Base-by-base conservation (phyloP, 108 stramenopile genomes). In the Cyclotella kingstonii region DNA sequence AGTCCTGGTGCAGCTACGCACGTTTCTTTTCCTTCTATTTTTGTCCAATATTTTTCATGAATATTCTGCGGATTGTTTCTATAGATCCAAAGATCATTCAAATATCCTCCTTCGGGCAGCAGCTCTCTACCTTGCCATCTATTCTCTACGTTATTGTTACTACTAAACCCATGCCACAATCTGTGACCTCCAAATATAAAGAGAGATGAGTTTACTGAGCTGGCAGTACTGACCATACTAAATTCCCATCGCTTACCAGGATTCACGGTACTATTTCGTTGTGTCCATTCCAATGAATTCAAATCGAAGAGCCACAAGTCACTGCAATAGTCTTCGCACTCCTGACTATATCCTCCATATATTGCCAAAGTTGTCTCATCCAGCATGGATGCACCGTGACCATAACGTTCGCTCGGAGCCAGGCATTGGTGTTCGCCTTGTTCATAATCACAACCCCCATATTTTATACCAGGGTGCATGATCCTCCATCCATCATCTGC, bases 241-340 rank as follows among this genome's bases (percentile, higher is more conserved):
- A 81, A 83, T 36, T 70, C 43, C 87, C 87, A 89, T 18, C 87
- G 30, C 19, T 82, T 79, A 22, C 86, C 84, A 14, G 90, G 90
- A 27, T 27, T 48, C 4, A 12, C 35, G 17, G 26, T 17, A 11
- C 29, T 23, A 28, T 71, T 70, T 21, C 78, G 42, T 48, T 83
- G 81, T 50, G 66, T 75, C 79, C 84, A 88, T 31, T 69, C 42
- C 41, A 81, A 66, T 53, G 66, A 63, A 7, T 73, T 40, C 3
- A 85, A 54, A 62, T 90, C 86, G 57, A 93, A 86, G n/a, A 70
- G 17, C 92, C 92, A 94, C 48, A 86, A 51, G 57, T 94, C 92
- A 48, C 83, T 83, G 54, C 92, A 93, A 52, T 85, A 94, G 67
- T 94, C 92, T 55, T 82, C 84, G 64, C 92, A 94, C 10, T 81